Conservation (phyloP, 192 early-diverging fungal genomes). For the Gryganskiella cystojenkinii region DNA sequence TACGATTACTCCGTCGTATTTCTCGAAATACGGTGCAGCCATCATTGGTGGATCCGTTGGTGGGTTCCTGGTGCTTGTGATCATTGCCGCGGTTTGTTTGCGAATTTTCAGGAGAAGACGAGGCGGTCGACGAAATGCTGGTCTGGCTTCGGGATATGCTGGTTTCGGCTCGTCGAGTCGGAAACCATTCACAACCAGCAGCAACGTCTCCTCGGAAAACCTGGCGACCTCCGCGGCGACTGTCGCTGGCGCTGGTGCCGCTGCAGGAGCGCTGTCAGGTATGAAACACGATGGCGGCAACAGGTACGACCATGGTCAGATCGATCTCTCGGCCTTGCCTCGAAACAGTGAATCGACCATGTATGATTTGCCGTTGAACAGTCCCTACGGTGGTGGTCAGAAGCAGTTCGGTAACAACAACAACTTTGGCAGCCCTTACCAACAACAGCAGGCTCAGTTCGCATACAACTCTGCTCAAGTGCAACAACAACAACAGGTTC, state of each 20-base stretch:
- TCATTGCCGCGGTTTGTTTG: conserved; percentile 8
- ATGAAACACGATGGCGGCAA: background rate
- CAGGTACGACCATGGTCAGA: conserved; percentile 17
- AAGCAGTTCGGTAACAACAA: background rate
- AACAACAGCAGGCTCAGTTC: background rate
- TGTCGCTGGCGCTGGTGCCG: conserved; percentile 3
- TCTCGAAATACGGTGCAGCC: conserved; percentile 14
- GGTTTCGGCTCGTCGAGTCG: background rate
- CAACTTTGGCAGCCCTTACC: background rate
- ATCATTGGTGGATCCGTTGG: conserved; percentile 29
- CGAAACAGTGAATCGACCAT: conserved; percentile 18
- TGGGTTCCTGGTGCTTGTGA: conserved; percentile 8
- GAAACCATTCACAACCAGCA: too few relatives aligned
- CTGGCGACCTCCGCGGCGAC: background rate
- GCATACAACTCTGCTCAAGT: conserved; percentile 18
- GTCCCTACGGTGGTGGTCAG: too few relatives aligned
- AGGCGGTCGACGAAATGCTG: background rate
- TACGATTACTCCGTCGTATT: conserved; percentile 14
- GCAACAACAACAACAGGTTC: conserved; percentile 29
- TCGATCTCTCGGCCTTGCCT: conserved; percentile 34
- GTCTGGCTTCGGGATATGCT: background rate
- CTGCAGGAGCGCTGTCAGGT: conserved; percentile 17
- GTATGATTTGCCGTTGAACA: conserved; percentile 2
- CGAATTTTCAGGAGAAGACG: conserved; percentile 22
- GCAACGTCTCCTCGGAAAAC: too few relatives aligned